Base-by-base conservation (phyloP, 306 rosid species). In the Coriaria nepalensis region DNA sequence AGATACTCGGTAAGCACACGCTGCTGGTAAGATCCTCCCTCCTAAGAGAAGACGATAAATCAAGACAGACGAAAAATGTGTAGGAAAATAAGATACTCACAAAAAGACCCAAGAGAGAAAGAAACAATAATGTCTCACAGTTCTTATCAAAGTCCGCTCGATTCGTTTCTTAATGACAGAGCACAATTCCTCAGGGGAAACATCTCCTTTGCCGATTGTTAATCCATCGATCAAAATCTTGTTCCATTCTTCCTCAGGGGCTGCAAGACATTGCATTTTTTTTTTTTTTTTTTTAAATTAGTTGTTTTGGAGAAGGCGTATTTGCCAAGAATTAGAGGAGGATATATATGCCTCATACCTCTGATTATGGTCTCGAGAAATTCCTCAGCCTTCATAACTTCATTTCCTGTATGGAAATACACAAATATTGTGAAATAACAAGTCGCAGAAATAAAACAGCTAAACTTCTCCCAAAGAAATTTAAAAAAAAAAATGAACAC, bases 11-110 rank as follows among this genome's bases (percentile, higher is more conserved):
- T 62, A 42, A 90, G 84, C 63, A 81, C 66, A 5, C 92, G 73
- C 65, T 90, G 95, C 73, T 75, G 90, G 75, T 84, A 84, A 53
- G 95, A 90, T 62, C 93, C 97, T 52, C 95, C 95, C 70, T 83
- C 95, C 97, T 81, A 50, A 10, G 33, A 57, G 4, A 43, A 4
- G 46, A 14, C 2, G 13, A 37, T 52, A 10, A 33, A 6, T 32
- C 34, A 47, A 60, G 40, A 66, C 49, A 49, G 29, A 49, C 20
- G 44, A 38, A 39, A 62, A 43, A 59, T 54, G 48, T 37, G 56
- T 50, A 11, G 42, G 46, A 53, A 51, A 59, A 45, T 60, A 13
- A 12, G 55, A 37, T 12, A 57, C 1, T 20, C 29, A 20, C 29
- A 45, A 67, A 37, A 56, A 13, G 33, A 34, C 2, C 45, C 13